Evolutionary conservation across 495 filamentous ascomycete species (phyloP).

Genomic region (Parathielavia hyrcaniae): DNA sequence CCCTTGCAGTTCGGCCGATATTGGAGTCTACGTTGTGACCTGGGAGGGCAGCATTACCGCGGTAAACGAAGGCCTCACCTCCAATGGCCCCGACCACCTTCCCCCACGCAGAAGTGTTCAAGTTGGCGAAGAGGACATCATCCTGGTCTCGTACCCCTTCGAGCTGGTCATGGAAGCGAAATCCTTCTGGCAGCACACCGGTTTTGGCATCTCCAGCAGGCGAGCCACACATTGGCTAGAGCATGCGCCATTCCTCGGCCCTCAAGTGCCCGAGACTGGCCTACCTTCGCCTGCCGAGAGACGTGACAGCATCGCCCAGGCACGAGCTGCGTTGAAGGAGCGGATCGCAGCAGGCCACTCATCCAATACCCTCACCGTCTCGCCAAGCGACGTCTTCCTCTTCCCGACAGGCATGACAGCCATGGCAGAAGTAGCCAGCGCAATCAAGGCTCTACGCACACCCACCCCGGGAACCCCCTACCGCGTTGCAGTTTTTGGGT

Average conservation of each 20-base stretch:
- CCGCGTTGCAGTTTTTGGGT: constrained; percentile 22
- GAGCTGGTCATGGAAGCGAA: constrained; percentile 14
- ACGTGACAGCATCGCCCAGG: not conserved
- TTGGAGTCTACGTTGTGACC: constrained; percentile 1
- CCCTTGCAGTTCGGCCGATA: not conserved
- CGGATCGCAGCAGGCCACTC: constrained; percentile 9
- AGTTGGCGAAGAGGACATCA: constrained; percentile 17
- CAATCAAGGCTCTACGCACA: constrained; percentile 8
- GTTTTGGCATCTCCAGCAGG: constrained; percentile 30
- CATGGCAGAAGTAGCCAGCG: constrained; percentile 6
- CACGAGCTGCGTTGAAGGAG: not conserved
- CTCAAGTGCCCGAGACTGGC: not conserved
- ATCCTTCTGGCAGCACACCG: constrained; percentile 30
- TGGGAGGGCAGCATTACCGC: constrained; percentile 13
- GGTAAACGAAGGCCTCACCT: not conserved
- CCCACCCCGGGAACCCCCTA: not conserved
- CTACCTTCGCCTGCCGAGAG: not conserved
- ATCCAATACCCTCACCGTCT: not conserved
- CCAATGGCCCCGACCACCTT: not conserved
- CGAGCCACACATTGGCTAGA: constrained; percentile 23
- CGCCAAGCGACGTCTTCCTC: constrained; percentile 19
- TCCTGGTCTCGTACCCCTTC: constrained; percentile 16
- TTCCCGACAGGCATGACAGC: constrained; percentile 26
- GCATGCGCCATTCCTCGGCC: not conserved
- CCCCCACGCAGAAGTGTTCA: too few relatives aligned